Base-by-base conservation (phyloP, 768 basidiomycete genomes). In the Lentinula aciculospora region DNA sequence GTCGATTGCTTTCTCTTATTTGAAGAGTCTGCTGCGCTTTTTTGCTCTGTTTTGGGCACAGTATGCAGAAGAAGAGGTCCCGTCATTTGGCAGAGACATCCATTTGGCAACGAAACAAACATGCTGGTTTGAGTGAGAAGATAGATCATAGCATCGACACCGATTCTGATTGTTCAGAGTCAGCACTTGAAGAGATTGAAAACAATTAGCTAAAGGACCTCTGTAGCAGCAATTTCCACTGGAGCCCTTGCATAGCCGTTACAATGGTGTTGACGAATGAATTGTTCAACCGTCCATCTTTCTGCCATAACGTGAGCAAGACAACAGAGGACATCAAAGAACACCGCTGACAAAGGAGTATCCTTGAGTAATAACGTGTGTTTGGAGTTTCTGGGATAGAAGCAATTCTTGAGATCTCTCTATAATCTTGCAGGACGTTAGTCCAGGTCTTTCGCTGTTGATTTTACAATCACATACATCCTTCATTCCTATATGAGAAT, bases 21-120 rank as follows among this genome's bases (percentile, higher is more conserved):
- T 23, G 36, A 28, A 1, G 10, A 25, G 25, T 53, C 51, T 28
- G 23, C 13, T n/a, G 13, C 6, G 23, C 23, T 36, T 53, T 53
- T 36, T 12, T 36, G 32, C 36, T 53, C 51, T 7, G 23, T 2
- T 39, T 23, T 25, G 13, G 25, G 51, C 8, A 21, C 29, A 13
- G 1, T 69, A 69, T 63, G 71, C 61, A 84, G 72, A 23, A 96
- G 67, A 0, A 89, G 86, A 34, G 76, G 75, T 3, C 95, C 95
- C 0, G 86, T 82, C 58, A 97, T 67, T 69, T 98, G 95, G 60
- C 89, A 89, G 36, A 87, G 79, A 65, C 92, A 95, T 19, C 82
- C 84, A 65, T 97, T 96, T 0, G 89, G 88, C 21, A 97, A 70
- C 2, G 88, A 74, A 15, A 88, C 65, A 67, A 94, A 98, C 17